Evolutionary conservation across 2,329 filamentous ascomycete species (phyloP).

Genomic region (Cladobotryum protrusum): DNA sequence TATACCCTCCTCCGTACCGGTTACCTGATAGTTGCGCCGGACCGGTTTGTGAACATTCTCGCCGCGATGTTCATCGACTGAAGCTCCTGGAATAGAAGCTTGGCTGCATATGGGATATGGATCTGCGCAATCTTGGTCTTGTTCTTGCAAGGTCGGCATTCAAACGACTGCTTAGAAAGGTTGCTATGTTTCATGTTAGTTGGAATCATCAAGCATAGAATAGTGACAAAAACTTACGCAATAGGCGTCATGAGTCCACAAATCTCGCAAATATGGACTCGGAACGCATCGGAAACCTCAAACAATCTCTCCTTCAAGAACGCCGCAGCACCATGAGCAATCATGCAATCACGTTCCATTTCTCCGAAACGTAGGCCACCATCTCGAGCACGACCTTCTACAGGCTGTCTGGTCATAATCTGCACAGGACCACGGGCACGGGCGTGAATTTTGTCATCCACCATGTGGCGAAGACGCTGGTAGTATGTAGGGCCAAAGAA

Average conservation of each 20-base stretch:
- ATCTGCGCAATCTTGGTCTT: conserved; percentile 98
- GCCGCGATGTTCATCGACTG: conserved; percentile 98
- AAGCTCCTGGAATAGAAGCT: conserved; percentile 96
- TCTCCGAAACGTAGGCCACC: conserved; percentile 99
- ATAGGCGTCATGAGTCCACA: conserved; percentile 98
- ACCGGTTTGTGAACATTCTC: conserved; percentile 89
- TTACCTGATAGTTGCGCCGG: conserved; percentile 65
- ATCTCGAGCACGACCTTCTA: conserved; percentile 96
- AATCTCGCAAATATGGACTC: conserved; percentile 97
- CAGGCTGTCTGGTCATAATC: conserved; percentile 93
- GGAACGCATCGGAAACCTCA: conserved; percentile 95
- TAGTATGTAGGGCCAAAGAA: conserved; percentile 99
- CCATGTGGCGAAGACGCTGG: conserved; percentile 97
- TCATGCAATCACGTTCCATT: conserved; percentile 99
- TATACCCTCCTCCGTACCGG: background rate
- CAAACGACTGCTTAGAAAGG: conserved; percentile 90
- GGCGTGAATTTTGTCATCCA: conserved; percentile 99
- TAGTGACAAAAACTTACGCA: conserved; percentile 61
- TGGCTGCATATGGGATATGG: conserved; percentile 95
- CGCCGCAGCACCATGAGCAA: conserved; percentile 93
- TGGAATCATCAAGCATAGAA: background rate
- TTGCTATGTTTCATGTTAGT: conserved; percentile 53
- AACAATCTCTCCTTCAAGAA: conserved; percentile 98
- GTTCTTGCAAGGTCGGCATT: conserved; percentile 97
- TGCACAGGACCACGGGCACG: conserved; percentile 93